Base-by-base conservation (phyloP, 257 asterid genomes). In the Thymus mandschuricus region DNA sequence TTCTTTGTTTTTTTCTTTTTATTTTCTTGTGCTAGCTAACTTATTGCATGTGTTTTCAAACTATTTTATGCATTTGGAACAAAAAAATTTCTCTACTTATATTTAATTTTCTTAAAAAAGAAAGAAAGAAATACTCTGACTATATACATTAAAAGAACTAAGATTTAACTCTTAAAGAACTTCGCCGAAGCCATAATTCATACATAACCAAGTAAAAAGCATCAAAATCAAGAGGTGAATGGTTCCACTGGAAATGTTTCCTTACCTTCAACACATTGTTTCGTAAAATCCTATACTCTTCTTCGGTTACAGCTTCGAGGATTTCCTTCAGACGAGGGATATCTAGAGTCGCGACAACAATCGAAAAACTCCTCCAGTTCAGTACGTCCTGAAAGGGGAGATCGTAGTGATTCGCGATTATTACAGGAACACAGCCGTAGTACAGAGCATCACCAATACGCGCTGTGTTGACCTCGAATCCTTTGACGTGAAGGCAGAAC, bases 401-500 rank as follows among this genome's bases (percentile, higher is more conserved):
- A 80, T 92, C 97, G 55, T 90, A 88, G 74, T 92, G 96, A 75
- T 90, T 89, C 70, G 98, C 93, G 10, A 92, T 86, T 81, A 92
- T 86, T 64, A 92, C 86, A 8, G 98, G 98, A 74, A 92, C 82
- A 58, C 98, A 92, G 0, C 98, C 98, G 27, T 87, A 82, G 61
- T 87, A 88, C 28, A 90, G 49, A 10, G 97, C 96, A 69, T 92
- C 97, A 4, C 93, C 92, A 27, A 86, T 81, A n/a, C 98, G 97
- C 60, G 98, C 98, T 6, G 98, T 92, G 83, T 92, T 92, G 66
- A 92, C 95, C 81, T 92, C 97, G 52, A 74, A 90, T 50, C 98
- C 98, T 86, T 92, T 90, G 31, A 89, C 96, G 56, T 92, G 98
- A 75, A 92, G 89, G 83, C 98, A 92, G 69, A 90, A 92, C 74